These are phyloP conservation scores for Plasmodium ovale DNA, from an alignment of 169 alveolate genomes.

Conservation along the genomic window DNA sequence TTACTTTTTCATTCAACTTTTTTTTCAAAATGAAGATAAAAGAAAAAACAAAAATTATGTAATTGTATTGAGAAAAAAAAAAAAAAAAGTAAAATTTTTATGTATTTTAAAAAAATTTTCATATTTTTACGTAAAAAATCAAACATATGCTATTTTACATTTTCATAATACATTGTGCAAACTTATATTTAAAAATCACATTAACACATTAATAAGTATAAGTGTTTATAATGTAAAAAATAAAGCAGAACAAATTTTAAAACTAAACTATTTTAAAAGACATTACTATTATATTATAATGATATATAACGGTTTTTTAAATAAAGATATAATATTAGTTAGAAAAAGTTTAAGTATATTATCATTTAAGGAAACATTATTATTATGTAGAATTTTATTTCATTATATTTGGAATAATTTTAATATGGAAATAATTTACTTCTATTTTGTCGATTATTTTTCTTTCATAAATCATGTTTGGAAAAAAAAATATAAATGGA, in stretches of 20 bases:
- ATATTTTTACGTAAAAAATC: slow-evolving; percentile 32
- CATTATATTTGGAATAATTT: slow-evolving; percentile 59
- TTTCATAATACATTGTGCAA: slow-evolving; percentile 28
- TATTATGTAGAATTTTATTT: slow-evolving; percentile 43
- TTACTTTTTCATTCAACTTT: slow-evolving; percentile 21
- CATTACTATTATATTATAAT: slow-evolving; percentile 32
- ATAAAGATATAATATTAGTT: slow-evolving; percentile 32
- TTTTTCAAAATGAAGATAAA: neutral
- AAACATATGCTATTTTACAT: slow-evolving; percentile 21
- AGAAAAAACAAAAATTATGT: neutral
- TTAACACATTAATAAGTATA: slow-evolving; percentile 20
- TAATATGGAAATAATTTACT: slow-evolving; percentile 41
- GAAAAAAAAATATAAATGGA: slow-evolving; percentile 24
- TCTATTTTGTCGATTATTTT: slow-evolving; percentile 53
- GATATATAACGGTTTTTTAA: slow-evolving; percentile 51
- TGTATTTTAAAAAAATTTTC: slow-evolving; percentile 21
- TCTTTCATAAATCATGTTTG: slow-evolving; percentile 49
- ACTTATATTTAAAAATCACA: slow-evolving; percentile 31
- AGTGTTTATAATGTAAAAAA: slow-evolving; percentile 15
- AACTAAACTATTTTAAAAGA: slow-evolving; percentile 25
- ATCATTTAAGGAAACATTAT: slow-evolving; percentile 30
- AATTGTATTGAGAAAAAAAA: slow-evolving; percentile 18
- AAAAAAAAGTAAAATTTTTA: slow-evolving; percentile 18
- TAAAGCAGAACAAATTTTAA: slow-evolving; percentile 16
- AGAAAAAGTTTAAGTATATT: slow-evolving; percentile 30